phyloP scores from a whole-genome alignment of 805 yeast species.

The Komagataella mondaviorum region DNA sequence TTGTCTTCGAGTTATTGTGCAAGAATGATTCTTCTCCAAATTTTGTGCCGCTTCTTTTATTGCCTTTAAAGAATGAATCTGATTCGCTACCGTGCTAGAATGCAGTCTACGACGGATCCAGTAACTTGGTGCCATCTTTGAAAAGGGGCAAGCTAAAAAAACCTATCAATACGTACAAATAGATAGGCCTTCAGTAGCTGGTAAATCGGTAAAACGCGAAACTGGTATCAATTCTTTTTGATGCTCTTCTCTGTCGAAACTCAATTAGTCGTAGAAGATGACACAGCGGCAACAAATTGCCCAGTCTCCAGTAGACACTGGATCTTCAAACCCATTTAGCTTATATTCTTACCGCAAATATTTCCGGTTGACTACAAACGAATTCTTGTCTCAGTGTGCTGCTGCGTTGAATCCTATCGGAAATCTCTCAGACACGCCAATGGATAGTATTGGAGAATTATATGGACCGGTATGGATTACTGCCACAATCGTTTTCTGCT shows the following conservation, averaged over 20 bases:
- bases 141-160: background rate
- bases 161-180: background rate
- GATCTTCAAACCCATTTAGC: constrained; percentile 27
- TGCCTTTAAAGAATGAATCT: background rate
- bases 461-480: constrained; percentile 91
- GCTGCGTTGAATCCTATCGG: constrained; percentile 44
- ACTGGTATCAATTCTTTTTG: background rate
- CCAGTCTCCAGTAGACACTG: too few relatives aligned
- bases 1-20: background rate
- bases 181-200: too few relatives aligned
- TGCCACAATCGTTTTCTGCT: constrained; percentile 59
- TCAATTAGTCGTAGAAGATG: background rate
- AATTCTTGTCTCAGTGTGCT: constrained; percentile 40
- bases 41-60: background rate
- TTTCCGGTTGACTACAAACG: constrained; percentile 56
- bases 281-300: background rate
- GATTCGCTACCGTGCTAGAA: background rate
- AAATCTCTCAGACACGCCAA: constrained; percentile 14
- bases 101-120: background rate
- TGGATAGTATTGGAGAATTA: constrained; percentile 44
- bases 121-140: background rate
- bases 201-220: background rate
- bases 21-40: background rate
- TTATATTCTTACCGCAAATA: constrained; percentile 47
- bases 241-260: background rate